Evolutionary conservation across 148 eudicot genomes (phyloP).

Genomic region (Spergularia bocconei): DNA sequence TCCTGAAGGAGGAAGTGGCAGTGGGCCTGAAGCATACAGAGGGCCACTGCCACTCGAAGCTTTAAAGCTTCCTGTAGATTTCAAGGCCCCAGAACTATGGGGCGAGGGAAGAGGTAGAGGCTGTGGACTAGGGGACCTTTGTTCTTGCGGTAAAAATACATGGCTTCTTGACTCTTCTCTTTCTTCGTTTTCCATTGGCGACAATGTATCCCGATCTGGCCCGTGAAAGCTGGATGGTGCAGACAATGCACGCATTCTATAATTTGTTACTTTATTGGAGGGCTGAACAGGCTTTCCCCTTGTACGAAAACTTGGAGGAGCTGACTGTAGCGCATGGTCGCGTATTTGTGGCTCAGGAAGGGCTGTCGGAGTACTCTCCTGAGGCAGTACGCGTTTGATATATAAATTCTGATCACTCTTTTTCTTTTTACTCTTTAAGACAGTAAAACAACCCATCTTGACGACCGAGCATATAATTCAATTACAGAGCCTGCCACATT

Average conservation of each 20-base stretch:
- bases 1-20: slow-evolving; percentile 67
- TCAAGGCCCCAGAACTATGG: slow-evolving; percentile 42
- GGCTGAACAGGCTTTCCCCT: slow-evolving; percentile 52
- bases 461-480: slow-evolving; percentile 29
- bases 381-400: slow-evolving; percentile 56
- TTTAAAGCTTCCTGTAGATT: slow-evolving; percentile 64
- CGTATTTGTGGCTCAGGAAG: slow-evolving; percentile 68
- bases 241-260: slow-evolving; percentile 64
- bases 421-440: slow-evolving; percentile 78
- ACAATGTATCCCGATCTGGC: slow-evolving; percentile 55
- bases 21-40: slow-evolving; percentile 64
- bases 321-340: slow-evolving; percentile 62
- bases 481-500: slow-evolving; percentile 22
- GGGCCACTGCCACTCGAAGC: slow-evolving; percentile 55
- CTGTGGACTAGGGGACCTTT: slow-evolving; percentile 61
- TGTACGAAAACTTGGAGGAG: slow-evolving; percentile 82
- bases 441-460: slow-evolving; percentile 87
- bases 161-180: slow-evolving; percentile 48
- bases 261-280: slow-evolving; percentile 23
- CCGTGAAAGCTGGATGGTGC: slow-evolving; percentile 81
- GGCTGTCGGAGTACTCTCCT: slow-evolving; percentile 60
- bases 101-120: slow-evolving; percentile 98
- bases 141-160: slow-evolving; percentile 46
- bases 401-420: slow-evolving; percentile 50
- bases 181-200: slow-evolving; percentile 60